Conservation (phyloP, 2,329 filamentous ascomycete genomes). For the Diaporthe vexans region DNA sequence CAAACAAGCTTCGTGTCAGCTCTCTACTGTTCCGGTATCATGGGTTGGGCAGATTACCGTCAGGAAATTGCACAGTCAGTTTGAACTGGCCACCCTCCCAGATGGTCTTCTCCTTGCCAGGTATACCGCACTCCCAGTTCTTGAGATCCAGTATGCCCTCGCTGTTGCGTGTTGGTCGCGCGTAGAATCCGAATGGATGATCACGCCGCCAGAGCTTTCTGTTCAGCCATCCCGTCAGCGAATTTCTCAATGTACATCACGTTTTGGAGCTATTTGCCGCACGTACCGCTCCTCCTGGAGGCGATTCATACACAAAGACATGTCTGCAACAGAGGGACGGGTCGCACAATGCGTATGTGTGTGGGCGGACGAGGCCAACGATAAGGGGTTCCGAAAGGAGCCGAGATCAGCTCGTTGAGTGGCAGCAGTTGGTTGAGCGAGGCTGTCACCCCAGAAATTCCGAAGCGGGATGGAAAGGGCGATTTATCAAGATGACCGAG, state of each 20-base stretch:
- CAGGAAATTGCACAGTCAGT: conserved; percentile 90
- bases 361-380: neutral
- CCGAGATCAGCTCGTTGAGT: neutral
- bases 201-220: conserved; percentile 98
- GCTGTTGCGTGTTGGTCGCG: conserved; percentile 84
- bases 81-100: conserved; percentile 99
- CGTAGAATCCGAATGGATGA: conserved; percentile 98
- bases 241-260: neutral
- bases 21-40: neutral
- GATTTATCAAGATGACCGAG: neutral
- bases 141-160: conserved; percentile 91
- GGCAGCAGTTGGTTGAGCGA: neutral
- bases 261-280: neutral
- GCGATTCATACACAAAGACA: conserved; percentile 91
- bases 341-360: neutral
- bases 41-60: conserved; percentile 74
- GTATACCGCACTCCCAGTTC: conserved; percentile 96
- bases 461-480: conserved; percentile 19
- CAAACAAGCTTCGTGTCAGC: conserved; percentile 43
- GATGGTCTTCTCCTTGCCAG: conserved; percentile 95
- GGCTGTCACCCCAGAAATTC: neutral
- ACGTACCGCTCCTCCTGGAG: conserved; percentile 88
- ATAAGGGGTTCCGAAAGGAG: neutral
- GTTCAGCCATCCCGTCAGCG: conserved; percentile 35
- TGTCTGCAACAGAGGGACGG: conserved; percentile 54